A percentile compares a stretch with the other conserved stretches of the same genome.
These are phyloP conservation scores for Taiozyma sp. DNA, from an alignment of 1,139 yeast genomes.

Conservation along the genomic window DNA sequence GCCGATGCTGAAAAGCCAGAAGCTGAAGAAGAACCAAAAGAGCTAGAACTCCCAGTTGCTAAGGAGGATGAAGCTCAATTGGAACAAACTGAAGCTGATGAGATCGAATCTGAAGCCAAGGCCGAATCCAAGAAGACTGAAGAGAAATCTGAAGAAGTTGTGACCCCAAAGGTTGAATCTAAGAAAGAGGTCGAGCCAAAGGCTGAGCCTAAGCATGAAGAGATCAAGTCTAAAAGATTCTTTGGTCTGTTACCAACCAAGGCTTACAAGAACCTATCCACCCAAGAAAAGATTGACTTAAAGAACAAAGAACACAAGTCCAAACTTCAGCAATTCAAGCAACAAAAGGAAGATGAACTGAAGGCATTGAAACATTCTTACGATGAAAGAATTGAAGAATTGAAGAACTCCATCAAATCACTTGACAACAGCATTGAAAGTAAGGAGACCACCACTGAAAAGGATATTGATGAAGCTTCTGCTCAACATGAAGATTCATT, in stretches of 20 bases:
- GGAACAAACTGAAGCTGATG: conserved; percentile 15
- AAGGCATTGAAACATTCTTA: conserved; percentile 15
- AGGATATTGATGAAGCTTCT: conserved; percentile 14
- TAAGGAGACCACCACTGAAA: conserved; percentile 8
- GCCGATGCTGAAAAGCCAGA: background rate
- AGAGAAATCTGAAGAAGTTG: background rate
- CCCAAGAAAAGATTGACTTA: conserved; percentile 15
- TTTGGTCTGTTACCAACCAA: conserved; percentile 6
- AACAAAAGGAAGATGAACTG: conserved; percentile 13
- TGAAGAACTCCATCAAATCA: conserved; percentile 16
- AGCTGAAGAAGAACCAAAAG: conserved; percentile 5
- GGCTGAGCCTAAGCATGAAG: background rate
- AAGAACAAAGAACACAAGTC: conserved; percentile 14
- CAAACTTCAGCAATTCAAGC: conserved; percentile 12
- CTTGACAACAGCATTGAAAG: conserved; percentile 14
- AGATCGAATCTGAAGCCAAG: conserved; percentile 6
- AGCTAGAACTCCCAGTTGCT: conserved; percentile 9
- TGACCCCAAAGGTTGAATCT: background rate
- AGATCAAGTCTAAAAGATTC: conserved; percentile 3
- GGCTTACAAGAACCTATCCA: background rate
- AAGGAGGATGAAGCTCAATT: conserved; percentile 10
- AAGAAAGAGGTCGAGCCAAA: background rate
- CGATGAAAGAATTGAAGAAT: conserved; percentile 14
- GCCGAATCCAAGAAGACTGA: background rate
- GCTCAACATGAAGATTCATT: conserved; percentile 11